Base-by-base conservation (phyloP, 176 grass and related monocot species). In the Oryza longistaminata region DNA sequence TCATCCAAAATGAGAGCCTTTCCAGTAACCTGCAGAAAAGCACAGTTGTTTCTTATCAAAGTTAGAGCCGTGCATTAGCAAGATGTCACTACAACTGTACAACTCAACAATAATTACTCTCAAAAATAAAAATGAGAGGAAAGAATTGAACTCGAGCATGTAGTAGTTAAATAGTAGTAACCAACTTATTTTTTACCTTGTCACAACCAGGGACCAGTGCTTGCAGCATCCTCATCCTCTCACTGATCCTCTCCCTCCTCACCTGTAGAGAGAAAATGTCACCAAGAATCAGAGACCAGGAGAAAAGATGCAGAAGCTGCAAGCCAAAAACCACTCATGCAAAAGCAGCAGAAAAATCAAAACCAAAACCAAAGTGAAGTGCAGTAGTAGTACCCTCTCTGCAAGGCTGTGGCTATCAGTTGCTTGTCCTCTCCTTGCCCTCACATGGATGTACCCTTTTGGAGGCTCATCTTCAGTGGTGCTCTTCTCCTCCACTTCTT, bases 391-490 rank as follows among this genome's bases (percentile, higher is more conserved):
- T 80, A 98, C 93, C 87, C 93, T 91, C 80, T 98, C 95, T 80
- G 96, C 91, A 83, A 98, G 91, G 85, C 96, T 98, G 87, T 98
- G 96, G 75, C 91, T 98, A 68, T 98, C 93, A 71, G 96, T 98
- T 64, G 96, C 96, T 58, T 98, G 93, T 31, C 96, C 96, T 90
- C 96, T 98, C 83, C 89, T 92, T 80, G 96, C 96, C 85, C 96
- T 93, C 61, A 98, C 96, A 90, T 98, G 96, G 53, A 98, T 95
- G 85, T 92, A 98, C 15, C 91, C 96, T 70, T 80, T 86, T 62
- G 88, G 87, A 70, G 88, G 68, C 69, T 91, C 88, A 42, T 91
- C 88, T 24, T 91, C 89, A 75, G 74, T 83, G 26, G 61, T 69
- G 84, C 89, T 81, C 81, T 87, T 87, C 85, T 91, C 89, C 81